These are phyloP conservation scores for Talaromyces sp. DNA, from an alignment of 2,329 filamentous ascomycete genomes.

Conservation along the genomic window DNA sequence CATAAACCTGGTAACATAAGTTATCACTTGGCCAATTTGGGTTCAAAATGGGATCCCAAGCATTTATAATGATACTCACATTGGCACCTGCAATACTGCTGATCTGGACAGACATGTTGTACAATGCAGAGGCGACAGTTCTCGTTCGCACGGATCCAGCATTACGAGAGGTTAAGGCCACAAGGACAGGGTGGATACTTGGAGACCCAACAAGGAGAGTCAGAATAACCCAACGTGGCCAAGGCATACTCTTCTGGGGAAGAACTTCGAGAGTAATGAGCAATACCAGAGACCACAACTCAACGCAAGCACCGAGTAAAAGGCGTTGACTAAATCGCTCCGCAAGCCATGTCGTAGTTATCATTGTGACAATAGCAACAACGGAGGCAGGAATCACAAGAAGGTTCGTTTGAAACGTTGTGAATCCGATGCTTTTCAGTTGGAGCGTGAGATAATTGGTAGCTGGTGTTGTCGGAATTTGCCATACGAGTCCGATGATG, in stretches of 20 bases:
- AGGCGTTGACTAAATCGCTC: conserved; percentile 60
- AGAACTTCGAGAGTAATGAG: conserved; percentile 56
- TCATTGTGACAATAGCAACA: conserved; percentile 61
- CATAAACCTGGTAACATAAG: conserved; percentile 60
- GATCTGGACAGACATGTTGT: conserved; percentile 51
- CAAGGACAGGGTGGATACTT: conserved; percentile 61
- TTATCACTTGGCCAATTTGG: no score
- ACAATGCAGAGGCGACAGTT: conserved; percentile 47
- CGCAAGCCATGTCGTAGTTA: conserved; percentile 55
- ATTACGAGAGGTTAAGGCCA: conserved; percentile 49
- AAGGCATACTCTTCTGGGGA: conserved; percentile 52
- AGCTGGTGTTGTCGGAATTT: conserved; percentile 42
- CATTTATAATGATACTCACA: conserved; percentile 29
- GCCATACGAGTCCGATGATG: conserved; percentile 50
- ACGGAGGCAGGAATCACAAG: conserved; percentile 62
- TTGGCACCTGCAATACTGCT: conserved; percentile 45
- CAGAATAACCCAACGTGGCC: conserved; percentile 56
- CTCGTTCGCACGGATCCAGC: conserved; percentile 47
- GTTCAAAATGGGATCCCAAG: no score
- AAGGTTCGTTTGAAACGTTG: conserved; percentile 63
- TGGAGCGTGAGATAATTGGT: conserved; percentile 44
- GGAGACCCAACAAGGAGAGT: conserved; percentile 60
- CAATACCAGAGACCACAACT: conserved; percentile 58
- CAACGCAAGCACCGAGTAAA: conserved; percentile 56
- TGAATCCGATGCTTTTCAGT: conserved; percentile 58